A percentile compares a stretch with the other conserved stretches of the same genome.
These are phyloP conservation scores for Neonectria faginata DNA, from an alignment of 2,329 filamentous ascomycete genomes.

Conservation along the genomic window DNA sequence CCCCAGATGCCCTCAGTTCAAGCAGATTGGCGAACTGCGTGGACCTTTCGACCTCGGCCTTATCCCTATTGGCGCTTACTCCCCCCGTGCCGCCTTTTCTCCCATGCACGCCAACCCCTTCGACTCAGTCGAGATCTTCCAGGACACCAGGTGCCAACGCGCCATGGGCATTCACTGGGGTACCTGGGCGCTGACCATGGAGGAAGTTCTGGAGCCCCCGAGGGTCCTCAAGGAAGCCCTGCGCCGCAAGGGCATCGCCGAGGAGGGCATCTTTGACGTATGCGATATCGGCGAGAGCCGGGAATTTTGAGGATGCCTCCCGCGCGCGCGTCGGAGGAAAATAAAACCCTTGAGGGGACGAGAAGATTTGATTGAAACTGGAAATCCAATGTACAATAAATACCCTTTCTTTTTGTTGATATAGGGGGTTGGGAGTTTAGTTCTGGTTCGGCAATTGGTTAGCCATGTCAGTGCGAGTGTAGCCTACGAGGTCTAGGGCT, in stretches of 20 bases:
- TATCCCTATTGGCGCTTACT: constrained; percentile 93
- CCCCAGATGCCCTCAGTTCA: constrained; percentile 85
- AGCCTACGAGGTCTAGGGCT: not conserved
- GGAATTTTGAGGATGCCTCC: constrained; percentile 68
- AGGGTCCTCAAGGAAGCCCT: constrained; percentile 78
- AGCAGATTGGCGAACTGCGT: constrained; percentile 80
- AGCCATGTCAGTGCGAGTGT: not conserved
- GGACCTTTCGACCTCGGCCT: constrained; percentile 92
- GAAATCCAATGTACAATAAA: constrained; percentile 25
- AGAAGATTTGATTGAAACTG: constrained; percentile 6
- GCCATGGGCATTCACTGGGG: constrained; percentile 96
- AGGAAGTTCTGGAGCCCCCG: constrained; percentile 88
- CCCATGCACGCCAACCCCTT: constrained; percentile 87
- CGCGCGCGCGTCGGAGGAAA: too few species aligned
- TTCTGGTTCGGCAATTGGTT: not conserved
- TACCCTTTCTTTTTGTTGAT: constrained; percentile 21
- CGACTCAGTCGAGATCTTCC: constrained; percentile 90
- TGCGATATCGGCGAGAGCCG: constrained; percentile 87
- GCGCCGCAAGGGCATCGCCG: constrained; percentile 71
- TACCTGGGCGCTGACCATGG: constrained; percentile 85
- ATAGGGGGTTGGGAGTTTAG: not conserved
- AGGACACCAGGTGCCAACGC: constrained; percentile 79
- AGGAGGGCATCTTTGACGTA: constrained; percentile 82
- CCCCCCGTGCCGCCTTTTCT: constrained; percentile 78
- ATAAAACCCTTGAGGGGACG: not conserved